Evolutionary conservation across 2,329 filamentous ascomycete species (phyloP), one percentile per base, ranked within the genome.

Genomic region (Cryphonectria nitschkei): DNA sequence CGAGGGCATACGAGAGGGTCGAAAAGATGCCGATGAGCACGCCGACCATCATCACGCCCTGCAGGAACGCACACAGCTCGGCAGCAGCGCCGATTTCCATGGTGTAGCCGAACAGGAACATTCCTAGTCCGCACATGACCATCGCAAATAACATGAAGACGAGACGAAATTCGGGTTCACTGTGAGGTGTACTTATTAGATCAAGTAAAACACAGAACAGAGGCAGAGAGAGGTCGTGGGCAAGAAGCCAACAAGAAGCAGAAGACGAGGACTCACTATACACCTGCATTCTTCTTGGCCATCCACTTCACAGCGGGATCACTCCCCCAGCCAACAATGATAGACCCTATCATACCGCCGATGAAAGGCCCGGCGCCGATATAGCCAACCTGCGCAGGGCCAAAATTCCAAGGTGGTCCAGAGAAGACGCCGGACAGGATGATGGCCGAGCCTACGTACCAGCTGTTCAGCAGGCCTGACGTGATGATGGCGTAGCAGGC

Each of bases 91-190:
- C 60, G 2, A 72, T 70, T 34, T 74, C 68, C 3, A 75, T 77
- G 66, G 78, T 75, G 63, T 79, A 75, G 2, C 80, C 80, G 64
- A 79, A 82, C 1, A 78, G 74, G 56, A 79, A 79, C 32, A 81
- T 75, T 41, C 80, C 80, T 1, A 69, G 41, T 2, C 78, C 74
- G 11, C 78, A 77, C 11, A 75, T 76, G 1, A 76, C 67, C 8
- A 80, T 67, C 1, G 76, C 73, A 3, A 77, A 76, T 16, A 79
- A 73, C 66, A 78, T 77, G 56, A 77, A 77, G 1, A 82, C 75
- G 9, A 83, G 77, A 22, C 82, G 76, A 69, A 81, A 83, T 68
- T 83, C 81, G 2, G 81, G 82, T 69, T 83, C 82, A 74, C 64
- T 66, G 46, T 19, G 34, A 26, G 26, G 11, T 39, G 39, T 50